phyloP scores from a whole-genome alignment of 1,139 yeast genomes.

The Williopsis jadinii region DNA sequence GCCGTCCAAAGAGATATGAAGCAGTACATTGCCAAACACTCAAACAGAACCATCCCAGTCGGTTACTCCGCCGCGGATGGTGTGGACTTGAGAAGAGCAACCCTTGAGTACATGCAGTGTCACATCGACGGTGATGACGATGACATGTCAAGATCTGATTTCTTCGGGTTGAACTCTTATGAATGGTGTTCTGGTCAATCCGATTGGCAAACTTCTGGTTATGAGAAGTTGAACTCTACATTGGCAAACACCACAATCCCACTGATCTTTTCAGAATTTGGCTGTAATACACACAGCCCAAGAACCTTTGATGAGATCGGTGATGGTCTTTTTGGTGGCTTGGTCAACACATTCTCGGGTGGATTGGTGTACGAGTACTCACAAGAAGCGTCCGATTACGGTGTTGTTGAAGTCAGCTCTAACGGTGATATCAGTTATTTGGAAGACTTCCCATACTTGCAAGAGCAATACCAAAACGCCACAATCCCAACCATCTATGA shows the following conservation, averaged over 20 bases:
- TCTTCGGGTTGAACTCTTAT: slow-evolving; percentile 87
- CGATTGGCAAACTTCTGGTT: slow-evolving; percentile 65
- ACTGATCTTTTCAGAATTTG: slow-evolving; percentile 80
- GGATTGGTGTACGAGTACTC: slow-evolving; percentile 75
- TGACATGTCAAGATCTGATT: slow-evolving; percentile 67
- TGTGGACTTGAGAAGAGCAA: slow-evolving; percentile 57
- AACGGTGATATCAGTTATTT: slow-evolving; percentile 37
- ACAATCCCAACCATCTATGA: slow-evolving; percentile 36
- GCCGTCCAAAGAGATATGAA: slow-evolving; percentile 92
- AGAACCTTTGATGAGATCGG: slow-evolving; percentile 69
- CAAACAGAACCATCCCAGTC: slow-evolving; percentile 74
- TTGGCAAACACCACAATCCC: slow-evolving; percentile 68
- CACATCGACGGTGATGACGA: slow-evolving; percentile 43
- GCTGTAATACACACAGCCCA: slow-evolving; percentile 58
- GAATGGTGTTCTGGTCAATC: slow-evolving; percentile 83
- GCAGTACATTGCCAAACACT: slow-evolving; percentile 61
- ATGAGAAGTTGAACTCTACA: slow-evolving; percentile 50
- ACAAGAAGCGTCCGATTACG: slow-evolving; percentile 62
- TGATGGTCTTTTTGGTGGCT: slow-evolving; percentile 45
- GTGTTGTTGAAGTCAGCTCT: slow-evolving; percentile 50
- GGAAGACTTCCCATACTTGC: slow-evolving; percentile 51
- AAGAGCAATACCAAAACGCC: slow-evolving; percentile 38
- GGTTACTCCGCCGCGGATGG: slow-evolving; percentile 95
- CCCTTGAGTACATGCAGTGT: slow-evolving; percentile 81
- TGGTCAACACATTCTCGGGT: slow-evolving; percentile 57